Evolutionary conservation across 306 rosid genomes (phyloP), one percentile per base, ranked within the genome.

Genomic region (Glycyrrhiza uralensis): DNA sequence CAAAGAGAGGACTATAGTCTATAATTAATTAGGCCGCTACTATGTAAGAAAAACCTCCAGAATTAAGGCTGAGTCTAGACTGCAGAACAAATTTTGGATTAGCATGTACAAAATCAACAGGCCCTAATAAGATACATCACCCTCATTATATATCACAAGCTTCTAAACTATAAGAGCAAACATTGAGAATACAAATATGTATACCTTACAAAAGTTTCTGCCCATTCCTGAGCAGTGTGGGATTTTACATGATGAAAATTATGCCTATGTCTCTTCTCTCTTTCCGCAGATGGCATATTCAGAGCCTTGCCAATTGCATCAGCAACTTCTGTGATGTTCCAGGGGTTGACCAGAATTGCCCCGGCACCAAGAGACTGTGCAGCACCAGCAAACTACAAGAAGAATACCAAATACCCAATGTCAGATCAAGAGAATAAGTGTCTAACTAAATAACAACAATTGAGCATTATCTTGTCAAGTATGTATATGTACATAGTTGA

Each of bases 191-290:
- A 60, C 35, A 15, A 63, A 45, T 24, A 69, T 58, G 24, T 22
- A 60, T 85, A 93, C 98, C 96, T 93, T 18, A 93, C 96, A 75
- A 93, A 93, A 83, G 88, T 93, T 80, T 86, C 98, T 2, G 98
- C 98, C 98, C 98, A 93, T 84, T 93, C 94, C 77, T 93, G 98
- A 33, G 98, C 94, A 66, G 98, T 93, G 86, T 93, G 98, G 46
- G 80, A 78, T 30, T 81, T 89, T 63, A 93, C 98, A 74, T 93
- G 97, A 4, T 3, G 46, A 83, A 73, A 93, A 72, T 93, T 93
- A 80, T 93, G 96, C 77, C 50, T 80, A 36, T 93, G 97, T 41
- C 96, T 82, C 69, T 87, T 90, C 79, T 93, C 96, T 82, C 98
- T 91, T 75, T 87, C 86, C 1, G 79, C 83, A 46, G 96, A 15